Evolutionary conservation across 2,329 filamentous ascomycete genomes (phyloP).

Genomic region (Alternaria rosae): DNA sequence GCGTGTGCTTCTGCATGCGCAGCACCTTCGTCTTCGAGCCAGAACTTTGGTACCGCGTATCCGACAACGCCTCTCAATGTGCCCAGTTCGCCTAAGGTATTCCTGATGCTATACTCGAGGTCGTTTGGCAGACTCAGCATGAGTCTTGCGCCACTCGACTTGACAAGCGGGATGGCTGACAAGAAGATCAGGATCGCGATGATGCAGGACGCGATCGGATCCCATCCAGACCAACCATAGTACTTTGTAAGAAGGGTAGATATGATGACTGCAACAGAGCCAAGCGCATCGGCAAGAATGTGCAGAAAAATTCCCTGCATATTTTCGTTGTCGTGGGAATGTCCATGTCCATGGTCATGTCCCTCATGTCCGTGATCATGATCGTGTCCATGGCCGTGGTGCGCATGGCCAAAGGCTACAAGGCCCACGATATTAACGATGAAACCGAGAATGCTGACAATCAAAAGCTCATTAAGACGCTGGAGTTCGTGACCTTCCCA

Average conservation of each 20-base stretch:
- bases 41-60: conserved; percentile 89
- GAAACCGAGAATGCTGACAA: conserved; percentile 86
- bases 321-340: conserved; percentile 87
- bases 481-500: conserved; percentile 84
- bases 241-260: conserved; percentile 88
- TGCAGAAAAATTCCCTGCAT: conserved; percentile 98
- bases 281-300: conserved; percentile 91
- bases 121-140: conserved; percentile 85
- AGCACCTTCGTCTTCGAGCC: conserved; percentile 75
- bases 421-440: conserved; percentile 93
- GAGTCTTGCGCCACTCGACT: conserved; percentile 80
- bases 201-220: conserved; percentile 90
- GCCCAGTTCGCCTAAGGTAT: conserved; percentile 82
- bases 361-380: conserved; percentile 52
- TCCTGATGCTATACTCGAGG: conserved; percentile 86
- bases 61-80: conserved; percentile 83
- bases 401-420: conserved; percentile 74
- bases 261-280: conserved; percentile 91
- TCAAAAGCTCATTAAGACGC: conserved; percentile 82
- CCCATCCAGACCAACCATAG: conserved; percentile 91
- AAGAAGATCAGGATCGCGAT: conserved; percentile 93
- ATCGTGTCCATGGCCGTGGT: conserved; percentile 62
- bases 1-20: conserved; percentile 52
- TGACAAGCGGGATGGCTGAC: conserved; percentile 88
- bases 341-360: conserved; percentile 40